These are phyloP conservation scores for Aureobasidium sp. DNA, from an alignment of 2,329 filamentous ascomycete genomes.

Conservation along the genomic window DNA sequence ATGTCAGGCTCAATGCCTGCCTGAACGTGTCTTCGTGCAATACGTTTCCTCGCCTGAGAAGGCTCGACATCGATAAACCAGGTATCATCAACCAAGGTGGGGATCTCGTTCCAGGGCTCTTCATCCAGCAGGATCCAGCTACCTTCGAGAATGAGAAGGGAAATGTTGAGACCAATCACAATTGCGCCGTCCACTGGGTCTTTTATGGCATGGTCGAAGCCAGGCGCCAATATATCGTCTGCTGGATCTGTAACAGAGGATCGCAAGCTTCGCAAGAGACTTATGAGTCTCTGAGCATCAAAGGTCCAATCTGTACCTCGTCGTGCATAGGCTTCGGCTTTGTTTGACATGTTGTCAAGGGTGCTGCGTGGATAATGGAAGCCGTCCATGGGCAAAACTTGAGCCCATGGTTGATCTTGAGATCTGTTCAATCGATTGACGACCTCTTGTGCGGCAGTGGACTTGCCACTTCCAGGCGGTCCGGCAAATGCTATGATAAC, in stretches of 20 bases:
- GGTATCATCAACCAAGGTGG: slow-evolving; percentile 34
- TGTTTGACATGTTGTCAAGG: slow-evolving; percentile 30
- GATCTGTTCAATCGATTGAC: not conserved
- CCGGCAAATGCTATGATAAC: slow-evolving; percentile 11
- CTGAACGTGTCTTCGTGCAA: slow-evolving; percentile 28
- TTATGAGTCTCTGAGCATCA: slow-evolving; percentile 27
- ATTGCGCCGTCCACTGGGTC: slow-evolving; percentile 30
- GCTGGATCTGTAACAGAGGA: not conserved
- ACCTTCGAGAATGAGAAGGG: slow-evolving; percentile 21
- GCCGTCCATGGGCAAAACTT: slow-evolving; percentile 28
- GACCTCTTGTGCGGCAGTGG: not conserved
- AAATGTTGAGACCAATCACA: slow-evolving; percentile 20
- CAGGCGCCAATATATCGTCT: slow-evolving; percentile 24
- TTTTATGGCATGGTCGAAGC: slow-evolving; percentile 33
- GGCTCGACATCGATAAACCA: slow-evolving; percentile 38
- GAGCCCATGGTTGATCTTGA: not conserved
- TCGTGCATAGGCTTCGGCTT: slow-evolving; percentile 29
- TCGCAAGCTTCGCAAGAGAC: slow-evolving; percentile 26
- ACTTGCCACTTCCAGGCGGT: slow-evolving; percentile 17
- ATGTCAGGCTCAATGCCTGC: slow-evolving; percentile 3
- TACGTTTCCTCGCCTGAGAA: slow-evolving; percentile 30
- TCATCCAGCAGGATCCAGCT: slow-evolving; percentile 29
- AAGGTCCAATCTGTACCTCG: slow-evolving; percentile 36
- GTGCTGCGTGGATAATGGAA: slow-evolving; percentile 30
- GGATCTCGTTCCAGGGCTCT: slow-evolving; percentile 31